phyloP scores from a whole-genome alignment of 305 asterid species.

The Solanum chacoense region DNA sequence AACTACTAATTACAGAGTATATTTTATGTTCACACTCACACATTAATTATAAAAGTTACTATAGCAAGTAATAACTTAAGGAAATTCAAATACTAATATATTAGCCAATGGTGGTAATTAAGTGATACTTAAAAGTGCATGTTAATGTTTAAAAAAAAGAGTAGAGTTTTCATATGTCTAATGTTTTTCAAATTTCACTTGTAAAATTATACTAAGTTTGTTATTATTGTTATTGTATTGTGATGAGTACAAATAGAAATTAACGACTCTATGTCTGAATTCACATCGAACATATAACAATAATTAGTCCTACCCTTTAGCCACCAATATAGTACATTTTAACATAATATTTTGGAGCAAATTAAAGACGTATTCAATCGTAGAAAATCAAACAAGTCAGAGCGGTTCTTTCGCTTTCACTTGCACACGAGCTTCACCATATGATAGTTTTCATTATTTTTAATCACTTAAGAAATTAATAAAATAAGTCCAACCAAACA shows the following conservation, averaged over 20 bases:
- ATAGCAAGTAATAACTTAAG: background rate
- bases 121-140: background rate
- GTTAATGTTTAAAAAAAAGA: background rate
- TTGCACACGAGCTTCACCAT: constrained; percentile 11
- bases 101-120: background rate
- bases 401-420: background rate
- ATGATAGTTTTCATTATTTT: background rate
- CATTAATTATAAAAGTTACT: background rate
- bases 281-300: background rate
- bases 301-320: background rate
- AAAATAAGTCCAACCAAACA: constrained; percentile 3
- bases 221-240: background rate
- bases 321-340: background rate
- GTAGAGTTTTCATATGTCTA: too few relatives aligned
- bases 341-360: background rate
- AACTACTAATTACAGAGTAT: background rate
- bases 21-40: background rate
- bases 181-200: too few relatives aligned
- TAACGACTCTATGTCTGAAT: too few relatives aligned
- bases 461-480: background rate
- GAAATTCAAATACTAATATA: background rate
- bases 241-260: too few relatives aligned
- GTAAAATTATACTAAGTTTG: background rate
- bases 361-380: background rate
- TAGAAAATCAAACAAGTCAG: background rate